These are phyloP conservation scores for Hypoxylon rickii DNA, from an alignment of 495 filamentous ascomycete species.

Conservation along the genomic window DNA sequence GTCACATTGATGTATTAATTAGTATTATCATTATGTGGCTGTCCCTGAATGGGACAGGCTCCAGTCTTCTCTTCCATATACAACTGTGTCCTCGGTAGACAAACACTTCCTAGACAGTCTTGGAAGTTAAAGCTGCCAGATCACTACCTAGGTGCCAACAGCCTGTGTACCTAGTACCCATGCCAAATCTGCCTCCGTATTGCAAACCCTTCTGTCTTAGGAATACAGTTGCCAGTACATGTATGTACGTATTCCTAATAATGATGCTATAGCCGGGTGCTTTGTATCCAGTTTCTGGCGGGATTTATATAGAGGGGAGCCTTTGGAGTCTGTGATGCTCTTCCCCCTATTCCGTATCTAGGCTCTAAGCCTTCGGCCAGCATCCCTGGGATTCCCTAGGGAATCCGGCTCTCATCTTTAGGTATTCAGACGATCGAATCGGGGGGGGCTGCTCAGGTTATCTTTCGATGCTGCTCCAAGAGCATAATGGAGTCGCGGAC, in stretches of 20 bases:
- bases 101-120: no score
- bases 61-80: no score
- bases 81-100: no score
- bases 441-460: neutral
- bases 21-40: no score
- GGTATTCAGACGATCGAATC: neutral
- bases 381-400: neutral
- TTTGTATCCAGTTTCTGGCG: neutral
- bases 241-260: no score
- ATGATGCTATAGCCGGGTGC: neutral
- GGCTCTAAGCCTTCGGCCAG: neutral
- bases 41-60: no score
- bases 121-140: no score
- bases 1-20: no score
- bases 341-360: neutral
- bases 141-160: no score
- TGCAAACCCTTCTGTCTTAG: neutral
- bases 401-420: neutral
- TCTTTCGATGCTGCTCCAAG: conserved; percentile 11
- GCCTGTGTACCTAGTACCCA: neutral
- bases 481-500: conserved; percentile 16
- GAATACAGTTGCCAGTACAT: neutral
- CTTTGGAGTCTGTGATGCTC: no score
- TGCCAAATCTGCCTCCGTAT: neutral
- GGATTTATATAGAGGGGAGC: neutral